phyloP scores from a whole-genome alignment of 2,329 filamentous ascomycete species.

The Pseudogymnoascus sp. region DNA sequence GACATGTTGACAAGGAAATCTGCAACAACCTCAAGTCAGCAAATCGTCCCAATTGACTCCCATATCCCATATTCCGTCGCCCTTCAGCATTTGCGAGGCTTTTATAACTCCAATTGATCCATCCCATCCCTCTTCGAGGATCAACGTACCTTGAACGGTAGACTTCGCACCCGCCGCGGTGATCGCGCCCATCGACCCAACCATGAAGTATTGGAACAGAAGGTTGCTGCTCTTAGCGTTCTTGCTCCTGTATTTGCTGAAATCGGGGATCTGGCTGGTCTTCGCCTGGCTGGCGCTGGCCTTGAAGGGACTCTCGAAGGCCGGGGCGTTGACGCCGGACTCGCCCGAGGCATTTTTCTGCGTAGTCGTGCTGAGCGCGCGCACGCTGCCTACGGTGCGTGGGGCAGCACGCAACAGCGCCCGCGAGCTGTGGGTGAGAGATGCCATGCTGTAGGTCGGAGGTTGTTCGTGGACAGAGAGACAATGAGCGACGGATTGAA shows the following conservation, averaged over 20 bases:
- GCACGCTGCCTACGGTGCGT: conserved; percentile 35
- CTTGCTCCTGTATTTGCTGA: conserved; percentile 76
- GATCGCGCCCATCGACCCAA: conserved; percentile 86
- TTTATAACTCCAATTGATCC: conserved; percentile 5
- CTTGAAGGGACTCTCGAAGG: conserved; percentile 56
- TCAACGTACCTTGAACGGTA: conserved; percentile 82
- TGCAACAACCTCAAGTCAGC: conserved; percentile 34
- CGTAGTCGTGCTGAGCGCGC: conserved; percentile 47
- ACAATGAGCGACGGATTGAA: conserved; percentile 8
- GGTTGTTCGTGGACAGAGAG: neutral
- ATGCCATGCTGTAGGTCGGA: conserved; percentile 47
- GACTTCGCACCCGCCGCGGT: conserved; percentile 92
- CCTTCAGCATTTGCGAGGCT: neutral
- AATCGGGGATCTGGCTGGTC: conserved; percentile 72
- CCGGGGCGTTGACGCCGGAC: conserved; percentile 28
- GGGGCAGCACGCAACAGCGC: conserved; percentile 54
- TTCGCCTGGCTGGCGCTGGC: conserved; percentile 37
- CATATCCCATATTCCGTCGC: neutral
- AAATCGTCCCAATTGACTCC: conserved; percentile 19
- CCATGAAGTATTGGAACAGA: conserved; percentile 97
- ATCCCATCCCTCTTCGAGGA: conserved; percentile 3
- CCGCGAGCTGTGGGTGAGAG: conserved; percentile 60
- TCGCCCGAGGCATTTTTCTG: conserved; percentile 21
- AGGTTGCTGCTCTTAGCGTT: conserved; percentile 63
- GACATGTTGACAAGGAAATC: conserved; percentile 99